Evolutionary conservation across 768 basidiomycete species (phyloP), one percentile per base, ranked within the genome.

Genomic region (Pluteus cervinus): DNA sequence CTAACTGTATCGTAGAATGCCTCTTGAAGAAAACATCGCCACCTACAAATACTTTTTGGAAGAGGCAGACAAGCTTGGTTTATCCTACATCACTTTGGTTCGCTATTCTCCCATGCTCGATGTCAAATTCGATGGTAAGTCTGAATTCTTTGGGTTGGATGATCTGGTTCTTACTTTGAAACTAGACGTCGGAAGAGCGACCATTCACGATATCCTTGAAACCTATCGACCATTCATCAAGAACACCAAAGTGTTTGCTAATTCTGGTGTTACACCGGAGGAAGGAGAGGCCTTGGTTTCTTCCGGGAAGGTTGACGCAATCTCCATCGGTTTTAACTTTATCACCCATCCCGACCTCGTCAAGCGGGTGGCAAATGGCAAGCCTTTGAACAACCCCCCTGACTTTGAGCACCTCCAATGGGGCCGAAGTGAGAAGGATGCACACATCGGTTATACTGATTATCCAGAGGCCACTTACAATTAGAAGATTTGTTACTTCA

Each of bases 291-390:
- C 47, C 29, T 56, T 69, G n/a, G 45, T 71, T 15, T 36, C 53
- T 2, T 44, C 49, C 3, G 57, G 61, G 1, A 58, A 62, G 28
- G 50, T 60, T 15, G 65, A 67, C 33, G 67, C 53, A 1, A 53
- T 62, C 6, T 50, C 55, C 33, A 60, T 70, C 31, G 67, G 69
- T 3, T 45, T 60, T 38, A 43, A 51, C 33, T 66, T 51, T 46
- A 56, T 69, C 29, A 51, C 56, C 4, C 68, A 71, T 39, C 65
- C 68, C 1, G 68, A 70, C 44, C 43, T 70, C 12, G 58, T 48
- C 31, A 59, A 61, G 44, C 60, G 66, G n/a, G 47, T 66, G 8
- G 24, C 52, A 38, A 45, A 56, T 18, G 62, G 58, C 5, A 61
- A 58, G 43, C 50, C 61, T 17, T 45, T 66, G 11, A 59, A 63